Percentiles rank a stretch among this genome's conserved stretches.
These are phyloP conservation scores for Magnolia sinica DNA, from an alignment of 164 flowering plant species.

Conservation along the genomic window DNA sequence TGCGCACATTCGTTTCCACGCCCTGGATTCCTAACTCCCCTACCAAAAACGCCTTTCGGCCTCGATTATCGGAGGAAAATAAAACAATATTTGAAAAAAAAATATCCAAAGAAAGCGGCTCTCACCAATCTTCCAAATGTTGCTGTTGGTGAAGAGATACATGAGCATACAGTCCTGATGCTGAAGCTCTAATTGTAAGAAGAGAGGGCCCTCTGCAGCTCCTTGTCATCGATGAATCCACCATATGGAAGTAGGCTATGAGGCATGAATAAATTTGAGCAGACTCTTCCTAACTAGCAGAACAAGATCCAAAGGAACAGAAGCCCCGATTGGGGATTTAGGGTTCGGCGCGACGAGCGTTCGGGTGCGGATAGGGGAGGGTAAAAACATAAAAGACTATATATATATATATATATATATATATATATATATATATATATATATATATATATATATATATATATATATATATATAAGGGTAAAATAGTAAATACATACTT, in stretches of 20 bases:
- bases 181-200: slow-evolving; percentile 74
- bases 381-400: too few species aligned
- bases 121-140: slow-evolving; percentile 71
- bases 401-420: too few species aligned
- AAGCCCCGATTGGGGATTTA: too few species aligned
- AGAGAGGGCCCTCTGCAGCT: slow-evolving; percentile 76
- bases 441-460: too few species aligned
- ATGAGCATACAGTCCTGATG: slow-evolving; percentile 78
- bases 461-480: too few species aligned
- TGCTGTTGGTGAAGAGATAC: slow-evolving; percentile 80
- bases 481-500: too few species aligned
- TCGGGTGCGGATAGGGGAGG: too few species aligned
- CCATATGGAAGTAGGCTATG: slow-evolving; percentile 66
- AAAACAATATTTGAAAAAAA: not conserved
- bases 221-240: slow-evolving; percentile 83
- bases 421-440: too few species aligned
- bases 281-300: too few species aligned
- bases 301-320: too few species aligned
- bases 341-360: too few species aligned
- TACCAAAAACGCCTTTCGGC: not conserved
- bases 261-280: slow-evolving; percentile 10
- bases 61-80: not conserved
- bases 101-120: not conserved
- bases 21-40: not conserved
- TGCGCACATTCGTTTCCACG: not conserved